A percentile compares a stretch with the other conserved stretches of the same genome.
These are phyloP conservation scores for Dillenia suffruticosa DNA, from an alignment of 164 flowering plant species.

Conservation along the genomic window DNA sequence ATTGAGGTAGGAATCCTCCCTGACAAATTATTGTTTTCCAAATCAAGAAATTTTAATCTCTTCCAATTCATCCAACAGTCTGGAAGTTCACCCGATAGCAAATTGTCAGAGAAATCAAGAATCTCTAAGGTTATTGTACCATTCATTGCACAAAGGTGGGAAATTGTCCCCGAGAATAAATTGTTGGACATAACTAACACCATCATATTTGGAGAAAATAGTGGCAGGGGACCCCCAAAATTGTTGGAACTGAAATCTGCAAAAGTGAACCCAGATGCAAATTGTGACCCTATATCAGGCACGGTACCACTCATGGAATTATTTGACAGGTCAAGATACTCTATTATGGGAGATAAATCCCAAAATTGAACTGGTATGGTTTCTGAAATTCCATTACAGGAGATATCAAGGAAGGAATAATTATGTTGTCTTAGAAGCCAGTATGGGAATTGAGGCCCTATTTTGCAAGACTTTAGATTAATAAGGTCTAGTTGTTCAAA, in stretches of 20 bases:
- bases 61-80: constrained; percentile 10
- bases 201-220: not conserved
- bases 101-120: constrained; percentile 18
- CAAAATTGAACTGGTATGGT: constrained; percentile 20
- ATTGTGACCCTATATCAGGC: not conserved
- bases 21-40: constrained; percentile 22
- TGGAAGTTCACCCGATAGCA: constrained; percentile 20
- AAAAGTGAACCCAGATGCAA: not conserved
- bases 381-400: constrained; percentile 15
- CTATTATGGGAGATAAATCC: constrained; percentile 1
- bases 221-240: constrained; percentile 17
- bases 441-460: constrained; percentile 15
- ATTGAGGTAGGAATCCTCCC: constrained; percentile 30
- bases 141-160: constrained; percentile 3
- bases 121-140: constrained; percentile 2
- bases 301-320: constrained; percentile 18
- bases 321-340: constrained; percentile 8
- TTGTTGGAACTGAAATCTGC: constrained; percentile 17
- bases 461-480: constrained; percentile 2
- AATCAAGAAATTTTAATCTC: constrained; percentile 2
- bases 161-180: constrained; percentile 16
- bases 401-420: constrained; percentile 1
- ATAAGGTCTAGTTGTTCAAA: constrained; percentile 11
- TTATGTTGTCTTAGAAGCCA: constrained; percentile 28
- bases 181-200: constrained; percentile 9